phyloP scores from a whole-genome alignment of 1,139 yeast species.

The Williopsis jadinii region DNA sequence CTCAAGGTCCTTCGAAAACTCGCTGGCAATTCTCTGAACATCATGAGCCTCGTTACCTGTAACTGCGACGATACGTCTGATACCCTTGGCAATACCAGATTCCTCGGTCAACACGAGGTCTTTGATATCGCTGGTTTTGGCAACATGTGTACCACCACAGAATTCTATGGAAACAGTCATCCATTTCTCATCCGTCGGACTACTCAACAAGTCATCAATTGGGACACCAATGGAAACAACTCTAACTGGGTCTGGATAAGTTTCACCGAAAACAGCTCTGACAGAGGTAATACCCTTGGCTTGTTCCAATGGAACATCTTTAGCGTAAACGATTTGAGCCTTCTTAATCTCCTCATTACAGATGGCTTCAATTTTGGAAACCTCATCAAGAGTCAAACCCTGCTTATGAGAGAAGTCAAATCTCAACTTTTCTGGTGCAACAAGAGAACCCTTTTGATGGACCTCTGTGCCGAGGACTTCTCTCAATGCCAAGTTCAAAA shows the following conservation, averaged over 20 bases:
- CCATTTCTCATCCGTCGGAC: conserved; percentile 75
- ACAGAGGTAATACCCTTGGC: conserved; percentile 78
- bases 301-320: conserved; percentile 67
- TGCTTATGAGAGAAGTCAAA: conserved; percentile 94
- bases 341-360: conserved; percentile 65
- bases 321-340: conserved; percentile 66
- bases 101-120: conserved; percentile 88
- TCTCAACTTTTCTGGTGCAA: conserved; percentile 90
- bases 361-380: conserved; percentile 67
- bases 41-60: conserved; percentile 87
- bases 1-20: conserved; percentile 55
- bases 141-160: conserved; percentile 99
- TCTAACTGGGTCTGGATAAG: conserved; percentile 97
- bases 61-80: conserved; percentile 95
- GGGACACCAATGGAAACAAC: conserved; percentile 94
- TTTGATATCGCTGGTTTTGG: conserved; percentile 87
- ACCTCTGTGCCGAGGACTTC: conserved; percentile 81
- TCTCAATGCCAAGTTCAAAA: conserved; percentile 81
- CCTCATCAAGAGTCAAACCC: conserved; percentile 63
- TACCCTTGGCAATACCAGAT: conserved; percentile 97
- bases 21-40: conserved; percentile 77
- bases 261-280: conserved; percentile 98
- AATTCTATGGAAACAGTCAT: conserved; percentile 75
- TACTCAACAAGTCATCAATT: conserved; percentile 67
- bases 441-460: conserved; percentile 96